Evolutionary conservation across 1,284 basidiomycete species (phyloP), one percentile per base, ranked within the genome.

Genomic region (Rhizoctonia solani): DNA sequence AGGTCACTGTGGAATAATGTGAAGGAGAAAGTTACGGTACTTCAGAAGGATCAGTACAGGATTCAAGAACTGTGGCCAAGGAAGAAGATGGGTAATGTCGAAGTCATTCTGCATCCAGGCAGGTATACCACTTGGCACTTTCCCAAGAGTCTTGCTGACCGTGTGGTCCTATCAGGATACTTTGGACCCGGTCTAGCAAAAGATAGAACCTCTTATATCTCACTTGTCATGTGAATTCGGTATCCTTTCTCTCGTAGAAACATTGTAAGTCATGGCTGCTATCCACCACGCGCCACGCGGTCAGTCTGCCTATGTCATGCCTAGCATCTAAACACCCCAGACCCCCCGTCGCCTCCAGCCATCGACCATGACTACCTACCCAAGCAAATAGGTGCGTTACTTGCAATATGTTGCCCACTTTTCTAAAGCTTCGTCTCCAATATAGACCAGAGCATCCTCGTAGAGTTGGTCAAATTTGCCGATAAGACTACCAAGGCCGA

Each of bases 51-150:
- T 2, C 50, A 53, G 30, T 53, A 53, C 16, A n/a, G 2, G 3
- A 53, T 53, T 30, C 50, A 53, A 32, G 34, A 53, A 34, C 3
- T 2, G 16, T 53, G 50, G 50, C 50, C 34, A 11, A 29, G 74
- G 69, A 11, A 63, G 63, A 46, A 74, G 72, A 54, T 74, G 76
- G 54, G 74, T 83, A n/a, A 78, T 83, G 37, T 67, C 84, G 1
- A 77, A 77, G 71, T 74, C 55, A 56, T 74, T 4, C 32, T 68
- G 25, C 34, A 63, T 56, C 79, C 77, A 1, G 83, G 47, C 29
- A 8, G 3, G 47, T 50, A 4, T 2, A 25, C 21, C 9, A 30
- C 56, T 56, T n/a, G 55, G 55, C 19, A 37, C 44, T 30, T 25
- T 49, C 6, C 34, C 54, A 19, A 56, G 74, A 32, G 61, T 68